Evolutionary conservation across 1,284 basidiomycete genomes (phyloP).

Genomic region (Cryptococcus jaspeensis): DNA sequence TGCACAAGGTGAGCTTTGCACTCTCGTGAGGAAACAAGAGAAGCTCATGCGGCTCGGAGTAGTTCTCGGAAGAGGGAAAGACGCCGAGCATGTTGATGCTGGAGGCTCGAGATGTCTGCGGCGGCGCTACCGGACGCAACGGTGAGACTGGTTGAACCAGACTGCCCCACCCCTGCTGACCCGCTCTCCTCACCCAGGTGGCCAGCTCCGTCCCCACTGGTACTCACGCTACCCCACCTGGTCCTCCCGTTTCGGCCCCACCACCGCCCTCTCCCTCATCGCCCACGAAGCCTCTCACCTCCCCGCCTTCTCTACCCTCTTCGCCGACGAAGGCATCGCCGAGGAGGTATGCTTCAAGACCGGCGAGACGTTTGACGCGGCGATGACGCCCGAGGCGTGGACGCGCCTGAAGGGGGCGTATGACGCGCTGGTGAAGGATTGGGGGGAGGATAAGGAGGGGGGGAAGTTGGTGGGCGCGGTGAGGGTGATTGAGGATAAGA

Average conservation of each 20-base stretch:
- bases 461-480: conserved; percentile 9
- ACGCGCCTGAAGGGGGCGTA: conserved; percentile 11
- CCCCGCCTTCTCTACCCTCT: conserved; percentile 14
- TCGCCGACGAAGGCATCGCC: conserved; percentile 18
- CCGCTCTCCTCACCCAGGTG: conserved; percentile 11
- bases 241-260: conserved; percentile 16
- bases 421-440: conserved; percentile 15
- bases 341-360: conserved; percentile 18
- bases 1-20: conserved; percentile 5
- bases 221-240: conserved; percentile 25
- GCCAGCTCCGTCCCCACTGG: conserved; percentile 26
- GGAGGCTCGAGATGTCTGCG: conserved; percentile 21
- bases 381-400: conserved; percentile 24
- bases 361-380: conserved; percentile 23
- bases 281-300: conserved; percentile 24
- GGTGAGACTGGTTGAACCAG: conserved; percentile 4
- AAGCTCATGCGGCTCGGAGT: not conserved
- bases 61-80: conserved; percentile 8
- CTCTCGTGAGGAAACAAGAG: not conserved
- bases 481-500: conserved; percentile 15
- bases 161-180: no score
- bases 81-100: conserved; percentile 17
- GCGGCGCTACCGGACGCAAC: conserved; percentile 21
- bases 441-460: conserved; percentile 6
- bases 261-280: conserved; percentile 19